These are phyloP conservation scores for Leavenworthia alabamica DNA, from an alignment of 345 rosid genomes.

Conservation along the genomic window DNA sequence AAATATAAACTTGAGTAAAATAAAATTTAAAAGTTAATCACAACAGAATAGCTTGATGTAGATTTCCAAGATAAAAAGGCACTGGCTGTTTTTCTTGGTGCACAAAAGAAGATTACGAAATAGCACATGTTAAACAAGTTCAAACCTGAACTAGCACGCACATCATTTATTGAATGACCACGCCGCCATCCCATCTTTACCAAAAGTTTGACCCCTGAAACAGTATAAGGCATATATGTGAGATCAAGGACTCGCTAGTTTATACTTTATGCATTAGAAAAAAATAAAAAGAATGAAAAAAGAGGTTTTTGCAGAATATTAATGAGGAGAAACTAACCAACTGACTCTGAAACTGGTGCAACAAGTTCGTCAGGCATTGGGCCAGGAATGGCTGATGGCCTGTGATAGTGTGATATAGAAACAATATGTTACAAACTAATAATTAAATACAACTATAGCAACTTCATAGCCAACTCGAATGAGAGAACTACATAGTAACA, in stretches of 20 bases:
- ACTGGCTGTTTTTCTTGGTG: neutral
- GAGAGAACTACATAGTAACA: neutral
- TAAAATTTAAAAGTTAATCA: neutral
- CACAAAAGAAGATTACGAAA: constrained; percentile 7
- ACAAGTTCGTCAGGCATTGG: constrained; percentile 84
- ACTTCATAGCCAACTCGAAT: constrained; percentile 1
- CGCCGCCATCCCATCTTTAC: constrained; percentile 95
- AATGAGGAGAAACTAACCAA: constrained; percentile 52
- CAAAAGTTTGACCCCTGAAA: constrained; percentile 73
- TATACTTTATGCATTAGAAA: neutral
- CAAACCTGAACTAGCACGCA: constrained; percentile 44
- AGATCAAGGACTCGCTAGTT: constrained; percentile 1
- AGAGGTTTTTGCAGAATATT: neutral
- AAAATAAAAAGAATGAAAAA: neutral
- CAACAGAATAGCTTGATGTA: neutral
- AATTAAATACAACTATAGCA: neutral
- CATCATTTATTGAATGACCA: constrained; percentile 77
- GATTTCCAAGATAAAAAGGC: neutral
- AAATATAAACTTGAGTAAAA: neutral
- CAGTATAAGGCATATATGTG: constrained; percentile 15
- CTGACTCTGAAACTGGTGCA: constrained; percentile 79
- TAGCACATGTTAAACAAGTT: constrained; percentile 5
- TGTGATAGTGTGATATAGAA: constrained; percentile 41
- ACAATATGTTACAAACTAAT: constrained; percentile 9
- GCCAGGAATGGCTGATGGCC: constrained; percentile 96